Percentiles rank a stretch among this genome's conserved stretches.
Evolutionary conservation across 768 basidiomycete species (phyloP).

Genomic region (Chlorophyllum brunneum): DNA sequence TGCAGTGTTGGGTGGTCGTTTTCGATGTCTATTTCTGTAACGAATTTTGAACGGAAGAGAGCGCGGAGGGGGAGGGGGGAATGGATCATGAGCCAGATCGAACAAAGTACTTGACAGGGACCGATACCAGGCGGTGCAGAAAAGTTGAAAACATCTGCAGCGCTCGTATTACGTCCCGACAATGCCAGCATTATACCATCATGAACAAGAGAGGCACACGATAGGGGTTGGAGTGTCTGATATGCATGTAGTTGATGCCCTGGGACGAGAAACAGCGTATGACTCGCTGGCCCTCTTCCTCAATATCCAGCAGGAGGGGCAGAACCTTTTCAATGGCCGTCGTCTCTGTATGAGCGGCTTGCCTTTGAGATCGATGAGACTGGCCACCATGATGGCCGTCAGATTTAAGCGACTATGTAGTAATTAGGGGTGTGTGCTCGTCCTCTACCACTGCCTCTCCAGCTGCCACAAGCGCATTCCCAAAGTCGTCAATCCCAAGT

Average conservation of each 20-base stretch:
- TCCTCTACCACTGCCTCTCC: not conserved
- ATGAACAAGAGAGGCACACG: conserved; percentile 47
- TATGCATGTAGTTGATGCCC: conserved; percentile 98
- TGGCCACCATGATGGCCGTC: conserved; percentile 36
- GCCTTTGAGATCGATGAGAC: conserved; percentile 92
- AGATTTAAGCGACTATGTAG: too few relatives aligned
- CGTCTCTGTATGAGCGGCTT: conserved; percentile 97
- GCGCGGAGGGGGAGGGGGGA: not conserved
- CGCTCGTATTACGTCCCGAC: conserved; percentile 94
- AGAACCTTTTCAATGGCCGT: conserved; percentile 92
- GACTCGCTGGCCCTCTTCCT: conserved; percentile 95
- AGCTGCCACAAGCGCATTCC: conserved; percentile 39
- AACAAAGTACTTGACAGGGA: conserved; percentile 97
- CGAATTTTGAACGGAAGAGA: not conserved
- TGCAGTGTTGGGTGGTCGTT: conserved; percentile 91
- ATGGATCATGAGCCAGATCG: conserved; percentile 67
- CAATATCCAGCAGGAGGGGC: conserved; percentile 89
- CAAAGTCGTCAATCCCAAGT: conserved; percentile 88
- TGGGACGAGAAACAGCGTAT: conserved; percentile 95
- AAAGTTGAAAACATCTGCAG: conserved; percentile 95
- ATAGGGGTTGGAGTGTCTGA: conserved; percentile 96
- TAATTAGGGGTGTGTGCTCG: conserved; percentile 2
- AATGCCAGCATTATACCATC: conserved; percentile 55
- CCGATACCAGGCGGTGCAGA: conserved; percentile 88
- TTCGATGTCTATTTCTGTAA: conserved; percentile 83